These are phyloP conservation scores for Aureobasidium sp. DNA, from an alignment of 2,329 filamentous ascomycete genomes.

Conservation along the genomic window DNA sequence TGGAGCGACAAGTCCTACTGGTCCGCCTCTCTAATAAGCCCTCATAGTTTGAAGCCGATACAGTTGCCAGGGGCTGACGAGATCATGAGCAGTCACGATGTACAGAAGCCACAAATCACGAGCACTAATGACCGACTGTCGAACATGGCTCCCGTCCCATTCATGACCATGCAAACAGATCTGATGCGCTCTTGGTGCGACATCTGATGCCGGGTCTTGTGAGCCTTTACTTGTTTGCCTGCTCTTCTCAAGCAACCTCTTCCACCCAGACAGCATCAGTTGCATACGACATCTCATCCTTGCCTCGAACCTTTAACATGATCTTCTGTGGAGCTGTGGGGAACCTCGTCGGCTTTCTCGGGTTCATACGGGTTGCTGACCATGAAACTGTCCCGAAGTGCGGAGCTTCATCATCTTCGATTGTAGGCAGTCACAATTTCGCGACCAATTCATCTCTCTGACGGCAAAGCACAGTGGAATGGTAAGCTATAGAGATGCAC, in stretches of 20 bases:
- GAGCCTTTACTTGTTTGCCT: slow-evolving; percentile 6
- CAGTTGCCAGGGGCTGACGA: slow-evolving; percentile 3
- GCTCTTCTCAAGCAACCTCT: background rate
- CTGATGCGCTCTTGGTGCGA: background rate
- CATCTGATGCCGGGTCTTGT: background rate
- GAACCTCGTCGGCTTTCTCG: background rate
- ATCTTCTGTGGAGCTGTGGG: slow-evolving; percentile 7
- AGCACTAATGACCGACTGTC: background rate
- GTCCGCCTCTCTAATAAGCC: background rate
- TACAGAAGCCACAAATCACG: slow-evolving; percentile 8
- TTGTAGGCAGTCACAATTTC: too few species aligned
- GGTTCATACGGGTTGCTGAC: slow-evolving; percentile 7
- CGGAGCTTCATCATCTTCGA: background rate
- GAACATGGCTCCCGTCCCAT: background rate
- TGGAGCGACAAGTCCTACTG: background rate
- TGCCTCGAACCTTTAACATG: background rate
- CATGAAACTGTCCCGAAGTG: background rate
- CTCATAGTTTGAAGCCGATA: background rate
- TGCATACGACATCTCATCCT: slow-evolving; percentile 1
- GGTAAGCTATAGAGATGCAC: too few species aligned
- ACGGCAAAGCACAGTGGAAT: too few species aligned
- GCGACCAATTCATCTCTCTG: too few species aligned
- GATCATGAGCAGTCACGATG: slow-evolving; percentile 1
- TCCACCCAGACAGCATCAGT: background rate
- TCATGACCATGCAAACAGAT: background rate